Evolutionary conservation across 768 basidiomycete species (phyloP).

Genomic region (Lactarius evosmus): DNA sequence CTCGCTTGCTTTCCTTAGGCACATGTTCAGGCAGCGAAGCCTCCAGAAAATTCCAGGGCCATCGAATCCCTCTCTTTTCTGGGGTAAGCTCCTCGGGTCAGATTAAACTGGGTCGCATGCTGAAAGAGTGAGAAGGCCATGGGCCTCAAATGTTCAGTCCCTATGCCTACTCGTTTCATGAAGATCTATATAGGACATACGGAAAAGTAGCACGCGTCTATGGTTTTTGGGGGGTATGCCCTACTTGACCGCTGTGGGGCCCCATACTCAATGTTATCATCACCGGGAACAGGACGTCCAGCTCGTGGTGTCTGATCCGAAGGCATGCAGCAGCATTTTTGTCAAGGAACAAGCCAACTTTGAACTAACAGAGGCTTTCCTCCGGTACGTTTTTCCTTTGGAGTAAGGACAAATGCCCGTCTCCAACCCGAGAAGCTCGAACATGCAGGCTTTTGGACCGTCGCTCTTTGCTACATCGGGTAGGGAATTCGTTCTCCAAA

Average conservation of each 20-base stretch:
- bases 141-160: background rate
- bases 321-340: constrained; percentile 7
- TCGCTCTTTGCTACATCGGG: constrained; percentile 2
- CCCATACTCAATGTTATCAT: background rate
- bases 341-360: constrained; percentile 6
- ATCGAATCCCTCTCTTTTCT: background rate
- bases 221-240: constrained; percentile 4
- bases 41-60: constrained; percentile 12
- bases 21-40: background rate
- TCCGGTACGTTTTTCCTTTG: background rate
- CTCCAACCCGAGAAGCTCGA: background rate
- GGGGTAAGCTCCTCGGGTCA: background rate
- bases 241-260: background rate
- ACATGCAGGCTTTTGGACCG: background rate
- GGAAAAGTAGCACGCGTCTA: background rate
- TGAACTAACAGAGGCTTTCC: background rate
- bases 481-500: background rate
- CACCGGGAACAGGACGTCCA: background rate
- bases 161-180: background rate
- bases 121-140: background rate
- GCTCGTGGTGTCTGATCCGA: constrained; percentile 11
- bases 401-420: background rate
- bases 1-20: background rate
- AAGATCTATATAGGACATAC: background rate
- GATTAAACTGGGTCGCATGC: background rate